phyloP scores from a whole-genome alignment of 2,329 filamentous ascomycete genomes.

The Pseudogymnoascus sp. region DNA sequence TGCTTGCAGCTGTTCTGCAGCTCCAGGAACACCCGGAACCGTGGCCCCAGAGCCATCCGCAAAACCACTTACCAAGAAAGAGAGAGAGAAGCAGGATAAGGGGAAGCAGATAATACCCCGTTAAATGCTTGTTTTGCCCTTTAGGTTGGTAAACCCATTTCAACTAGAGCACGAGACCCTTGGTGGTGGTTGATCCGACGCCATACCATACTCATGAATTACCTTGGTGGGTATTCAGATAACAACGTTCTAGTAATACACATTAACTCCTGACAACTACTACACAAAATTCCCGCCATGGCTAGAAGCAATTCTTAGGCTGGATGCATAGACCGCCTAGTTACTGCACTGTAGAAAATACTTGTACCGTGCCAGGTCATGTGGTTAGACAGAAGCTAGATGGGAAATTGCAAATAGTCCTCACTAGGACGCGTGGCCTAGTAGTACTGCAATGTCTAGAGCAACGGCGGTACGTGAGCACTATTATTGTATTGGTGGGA shows the following conservation, averaged over 20 bases:
- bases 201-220: neutral
- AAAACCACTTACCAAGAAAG: conserved; percentile 80
- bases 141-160: neutral
- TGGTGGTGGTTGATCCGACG: neutral
- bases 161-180: neutral
- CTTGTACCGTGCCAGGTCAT: no score
- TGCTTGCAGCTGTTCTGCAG: conserved; percentile 43
- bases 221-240: neutral
- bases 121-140: neutral
- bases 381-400: no score
- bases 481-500: no score
- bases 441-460: no score
- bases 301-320: neutral
- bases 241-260: neutral
- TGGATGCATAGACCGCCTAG: no score
- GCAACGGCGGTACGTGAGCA: no score
- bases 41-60: conserved; percentile 57
- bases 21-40: conserved; percentile 55
- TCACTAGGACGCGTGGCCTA: no score
- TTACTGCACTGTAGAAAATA: no score
- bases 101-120: conserved; percentile 49
- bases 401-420: no score
- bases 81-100: conserved; percentile 70
- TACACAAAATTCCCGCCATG: neutral
- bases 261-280: neutral